Conservation (phyloP, 2,329 filamentous ascomycete genomes). For the Trichoderma sp. region DNA sequence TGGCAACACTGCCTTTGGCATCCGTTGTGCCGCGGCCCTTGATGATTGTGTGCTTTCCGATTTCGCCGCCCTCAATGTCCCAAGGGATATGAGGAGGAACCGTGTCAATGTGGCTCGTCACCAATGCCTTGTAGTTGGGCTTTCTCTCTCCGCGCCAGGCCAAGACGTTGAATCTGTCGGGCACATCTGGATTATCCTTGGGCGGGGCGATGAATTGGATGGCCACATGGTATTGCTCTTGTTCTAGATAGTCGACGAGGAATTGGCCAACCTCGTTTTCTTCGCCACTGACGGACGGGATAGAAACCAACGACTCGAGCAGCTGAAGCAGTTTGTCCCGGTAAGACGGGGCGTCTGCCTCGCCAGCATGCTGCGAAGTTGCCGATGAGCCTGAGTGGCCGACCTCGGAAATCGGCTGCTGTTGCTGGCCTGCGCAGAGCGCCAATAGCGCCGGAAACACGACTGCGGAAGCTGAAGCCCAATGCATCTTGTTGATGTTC, state of each 20-base stretch:
- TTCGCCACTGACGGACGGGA: conserved; percentile 67
- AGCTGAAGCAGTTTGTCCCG: conserved; percentile 61
- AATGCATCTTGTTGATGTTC: conserved; percentile 10
- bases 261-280: conserved; percentile 68
- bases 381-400: neutral
- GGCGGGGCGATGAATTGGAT: conserved; percentile 40
- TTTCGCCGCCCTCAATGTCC: conserved; percentile 48
- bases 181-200: conserved; percentile 30
- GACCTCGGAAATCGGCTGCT: conserved; percentile 5
- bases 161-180: conserved; percentile 65
- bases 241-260: conserved; percentile 63
- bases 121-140: conserved; percentile 57
- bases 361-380: neutral
- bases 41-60: conserved; percentile 51
- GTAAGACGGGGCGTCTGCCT: conserved; percentile 31
- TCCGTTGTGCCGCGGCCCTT: conserved; percentile 73
- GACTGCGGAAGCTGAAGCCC: conserved; percentile 12
- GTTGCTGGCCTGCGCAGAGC: conserved; percentile 18
- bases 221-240: conserved; percentile 42
- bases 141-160: conserved; percentile 56
- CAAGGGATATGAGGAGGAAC: conserved; percentile 74
- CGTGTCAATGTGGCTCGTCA: conserved; percentile 80
- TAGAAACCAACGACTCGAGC: conserved; percentile 72
- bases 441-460: conserved; percentile 17
- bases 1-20: conserved; percentile 67